phyloP scores from a whole-genome alignment of 2,329 filamentous ascomycete genomes.

The Epichloe sibirici region DNA sequence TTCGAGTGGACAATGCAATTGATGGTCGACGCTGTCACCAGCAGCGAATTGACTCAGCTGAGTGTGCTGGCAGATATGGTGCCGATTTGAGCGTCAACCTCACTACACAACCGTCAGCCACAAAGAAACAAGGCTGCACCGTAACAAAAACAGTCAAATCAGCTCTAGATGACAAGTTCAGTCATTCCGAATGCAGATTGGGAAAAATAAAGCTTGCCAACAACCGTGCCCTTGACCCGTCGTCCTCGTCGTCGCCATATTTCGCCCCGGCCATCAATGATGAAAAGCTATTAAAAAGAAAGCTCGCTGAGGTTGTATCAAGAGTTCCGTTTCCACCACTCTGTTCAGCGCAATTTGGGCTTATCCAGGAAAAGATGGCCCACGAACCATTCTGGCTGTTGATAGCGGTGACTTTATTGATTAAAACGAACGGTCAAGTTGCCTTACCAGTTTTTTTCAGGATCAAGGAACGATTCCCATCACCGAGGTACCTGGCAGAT shows the following conservation, averaged over 20 bases:
- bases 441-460: conserved; percentile 66
- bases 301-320: conserved; percentile 35
- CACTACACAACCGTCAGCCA: background rate
- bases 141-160: background rate
- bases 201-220: background rate
- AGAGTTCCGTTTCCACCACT: conserved; percentile 57
- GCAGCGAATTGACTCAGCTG: background rate
- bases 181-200: background rate
- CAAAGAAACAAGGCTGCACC: background rate
- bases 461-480: conserved; percentile 57
- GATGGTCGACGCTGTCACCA: background rate
- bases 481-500: conserved; percentile 46
- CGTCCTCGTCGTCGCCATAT: conserved; percentile 22
- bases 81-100: background rate
- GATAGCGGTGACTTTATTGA: conserved; percentile 73
- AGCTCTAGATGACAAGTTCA: background rate
- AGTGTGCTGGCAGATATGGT: background rate
- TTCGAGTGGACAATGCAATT: background rate
- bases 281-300: conserved; percentile 17
- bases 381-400: conserved; percentile 68
- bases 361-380: conserved; percentile 73
- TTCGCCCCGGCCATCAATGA: conserved; percentile 14
- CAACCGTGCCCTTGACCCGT: background rate
- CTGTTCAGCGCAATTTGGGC: conserved; percentile 51
- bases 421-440: conserved; percentile 60